Base-by-base conservation (phyloP, 768 basidiomycete species). In the Ramaria rubella region DNA sequence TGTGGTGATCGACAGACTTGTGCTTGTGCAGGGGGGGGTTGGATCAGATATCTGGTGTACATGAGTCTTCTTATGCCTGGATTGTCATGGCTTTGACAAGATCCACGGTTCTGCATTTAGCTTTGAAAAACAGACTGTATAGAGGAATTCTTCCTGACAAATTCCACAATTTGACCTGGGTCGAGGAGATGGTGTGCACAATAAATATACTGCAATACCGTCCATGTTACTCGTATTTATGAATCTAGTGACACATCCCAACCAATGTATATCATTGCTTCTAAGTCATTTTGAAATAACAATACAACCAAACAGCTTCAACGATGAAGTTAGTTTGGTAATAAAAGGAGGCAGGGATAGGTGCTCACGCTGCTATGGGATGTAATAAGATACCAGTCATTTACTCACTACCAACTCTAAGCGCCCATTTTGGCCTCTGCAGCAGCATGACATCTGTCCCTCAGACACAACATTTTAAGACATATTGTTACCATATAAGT, bases 161-260 rank as follows among this genome's bases (percentile, higher is more conserved):
- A 17, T 65, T 68, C 27, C 17, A 30, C 1, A 61, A 67, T 44
- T 19, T 70, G 4, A 69, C n/a, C n/a, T n/a, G n/a, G n/a, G n/a
- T n/a, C n/a, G n/a, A n/a, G n/a, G n/a, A n/a, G n/a, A n/a, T n/a
- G n/a, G n/a, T n/a, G n/a, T 65, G 62, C 63, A 1, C 68, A 67
- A 59, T 59, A 65, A 0, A 52, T 66, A 2, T 66, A 68, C 52
- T 48, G 62, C 11, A 62, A 51, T 2, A 70, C 66, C 19, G 66
- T 69, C 0, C 60, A 68, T 60, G 52, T 71, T 1, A 64, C 63
- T 12, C 45, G 61, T 2, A 17, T 72, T 3, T 67, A 66, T 53
- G 44, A 63, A 4, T 68, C 67, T 8, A 60, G 59, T 4, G 59
- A 70, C 55, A 52, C 65, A 7, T 21, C 17, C 0, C 58, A 64